These are phyloP conservation scores for Backusella australiensis DNA, from an alignment of 192 early-diverging fungal genomes.

Conservation along the genomic window DNA sequence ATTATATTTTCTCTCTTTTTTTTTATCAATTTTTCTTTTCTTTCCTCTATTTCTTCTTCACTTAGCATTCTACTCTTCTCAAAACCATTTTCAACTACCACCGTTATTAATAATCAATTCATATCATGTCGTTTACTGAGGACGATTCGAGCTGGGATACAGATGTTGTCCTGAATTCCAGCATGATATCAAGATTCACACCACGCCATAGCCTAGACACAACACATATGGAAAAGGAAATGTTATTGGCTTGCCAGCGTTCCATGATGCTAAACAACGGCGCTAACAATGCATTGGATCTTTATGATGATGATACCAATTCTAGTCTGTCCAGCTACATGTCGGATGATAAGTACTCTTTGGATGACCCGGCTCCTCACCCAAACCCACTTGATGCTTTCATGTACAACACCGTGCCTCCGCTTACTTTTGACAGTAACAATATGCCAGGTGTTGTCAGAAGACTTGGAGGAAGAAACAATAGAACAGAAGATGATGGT, in stretches of 20 bases:
- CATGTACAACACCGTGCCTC: slow-evolving; percentile 8
- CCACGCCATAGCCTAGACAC: background rate
- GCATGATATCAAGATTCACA: background rate
- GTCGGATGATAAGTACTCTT: slow-evolving; percentile 15
- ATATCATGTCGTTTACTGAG: background rate
- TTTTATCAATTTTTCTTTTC: background rate
- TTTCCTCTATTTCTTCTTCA: background rate
- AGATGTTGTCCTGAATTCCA: background rate
- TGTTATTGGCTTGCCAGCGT: background rate
- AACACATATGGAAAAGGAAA: background rate
- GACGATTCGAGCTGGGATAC: slow-evolving; percentile 2
- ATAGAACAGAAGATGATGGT: slow-evolving; percentile 3
- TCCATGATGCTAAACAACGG: background rate
- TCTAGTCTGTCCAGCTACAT: slow-evolving; percentile 11
- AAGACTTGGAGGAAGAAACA: background rate
- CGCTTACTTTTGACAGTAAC: background rate
- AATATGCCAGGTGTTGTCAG: slow-evolving; percentile 1
- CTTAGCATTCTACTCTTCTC: background rate
- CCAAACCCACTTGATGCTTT: slow-evolving; percentile 12
- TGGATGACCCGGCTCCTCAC: background rate
- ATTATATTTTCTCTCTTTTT: background rate
- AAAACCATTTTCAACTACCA: background rate
- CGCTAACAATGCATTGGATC: background rate
- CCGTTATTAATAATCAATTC: background rate
- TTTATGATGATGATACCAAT: slow-evolving; percentile 17